Conservation (phyloP, 164 flowering plant genomes). For the Tetrastigma voinierianum region DNA sequence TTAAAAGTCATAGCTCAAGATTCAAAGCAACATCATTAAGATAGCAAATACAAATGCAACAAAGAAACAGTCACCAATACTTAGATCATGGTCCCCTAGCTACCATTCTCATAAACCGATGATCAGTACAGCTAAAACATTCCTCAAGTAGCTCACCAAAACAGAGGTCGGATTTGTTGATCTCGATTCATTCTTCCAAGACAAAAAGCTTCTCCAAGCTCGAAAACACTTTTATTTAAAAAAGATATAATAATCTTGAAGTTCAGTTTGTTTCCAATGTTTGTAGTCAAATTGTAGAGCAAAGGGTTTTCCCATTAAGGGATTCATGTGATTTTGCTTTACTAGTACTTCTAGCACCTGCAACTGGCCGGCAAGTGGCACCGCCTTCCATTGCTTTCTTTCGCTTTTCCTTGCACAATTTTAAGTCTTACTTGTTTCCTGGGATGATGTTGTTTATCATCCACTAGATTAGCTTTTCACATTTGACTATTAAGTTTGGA, state of each 20-base stretch:
- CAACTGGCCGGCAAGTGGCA: constrained; percentile 33
- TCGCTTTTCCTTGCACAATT: neutral
- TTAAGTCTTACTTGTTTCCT: too few relatives aligned
- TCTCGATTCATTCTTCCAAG: constrained; percentile 17
- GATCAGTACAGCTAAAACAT: constrained; percentile 21
- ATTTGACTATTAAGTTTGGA: too few relatives aligned
- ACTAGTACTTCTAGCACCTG: constrained; percentile 11
- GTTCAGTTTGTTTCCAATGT: too few relatives aligned
- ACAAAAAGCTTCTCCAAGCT: constrained; percentile 13
- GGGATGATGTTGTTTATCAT: too few relatives aligned
- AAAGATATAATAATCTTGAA: too few relatives aligned
- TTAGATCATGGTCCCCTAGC: constrained; percentile 33
- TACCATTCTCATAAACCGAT: constrained; percentile 1
- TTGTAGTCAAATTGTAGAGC: constrained; percentile 16
- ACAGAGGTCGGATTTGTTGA: constrained; percentile 11
- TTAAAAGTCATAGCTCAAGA: constrained; percentile 6
- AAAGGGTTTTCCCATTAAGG: constrained; percentile 15
- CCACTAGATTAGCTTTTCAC: too few relatives aligned
- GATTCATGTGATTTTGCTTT: constrained; percentile 24
- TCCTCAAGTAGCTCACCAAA: constrained; percentile 22
- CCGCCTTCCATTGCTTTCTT: constrained; percentile 2
- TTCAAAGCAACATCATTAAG: constrained; percentile 13
- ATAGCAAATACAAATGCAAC: constrained; percentile 4
- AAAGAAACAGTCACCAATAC: constrained; percentile 26
- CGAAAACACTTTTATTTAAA: too few relatives aligned